Percentiles rank a stretch among this genome's conserved stretches.
Evolutionary conservation across 2,329 filamentous ascomycete species (phyloP).

Genomic region (Colletotrichum nymphaeae): DNA sequence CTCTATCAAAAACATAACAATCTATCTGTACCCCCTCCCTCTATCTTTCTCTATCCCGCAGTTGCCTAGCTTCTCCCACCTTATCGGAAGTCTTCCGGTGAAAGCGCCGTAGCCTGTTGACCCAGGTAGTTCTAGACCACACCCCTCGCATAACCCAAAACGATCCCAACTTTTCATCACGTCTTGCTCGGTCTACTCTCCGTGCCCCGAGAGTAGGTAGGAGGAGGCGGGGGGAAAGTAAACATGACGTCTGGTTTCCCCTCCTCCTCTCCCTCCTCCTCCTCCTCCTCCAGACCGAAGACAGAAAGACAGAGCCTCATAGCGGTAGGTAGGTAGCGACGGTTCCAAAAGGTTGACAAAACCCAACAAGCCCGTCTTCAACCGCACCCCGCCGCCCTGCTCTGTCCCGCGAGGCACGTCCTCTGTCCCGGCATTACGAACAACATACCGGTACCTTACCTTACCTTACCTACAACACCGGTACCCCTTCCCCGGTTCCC

Average conservation of each 20-base stretch:
- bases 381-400: not conserved
- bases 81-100: conserved; percentile 13
- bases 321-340: not conserved
- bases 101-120: not conserved
- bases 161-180: conserved; percentile 7
- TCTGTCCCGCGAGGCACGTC: not conserved
- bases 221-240: not conserved
- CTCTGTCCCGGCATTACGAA: not conserved
- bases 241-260: not conserved
- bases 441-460: not conserved
- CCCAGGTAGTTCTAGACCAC: conserved; percentile 10
- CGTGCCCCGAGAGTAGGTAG: not conserved
- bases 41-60: not conserved
- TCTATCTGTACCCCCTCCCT: not conserved
- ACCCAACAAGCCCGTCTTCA: not conserved
- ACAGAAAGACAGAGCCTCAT: no score
- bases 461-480: not conserved
- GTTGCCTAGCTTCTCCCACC: not conserved
- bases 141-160: conserved; percentile 23
- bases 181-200: not conserved
- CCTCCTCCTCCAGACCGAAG: no score
- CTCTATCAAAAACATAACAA: not conserved
- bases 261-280: no score
- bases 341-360: not conserved
- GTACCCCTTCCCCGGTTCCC: conserved; percentile 26